Conservation (phyloP, 108 stramenopile genomes). For the Seminavis robusta region DNA sequence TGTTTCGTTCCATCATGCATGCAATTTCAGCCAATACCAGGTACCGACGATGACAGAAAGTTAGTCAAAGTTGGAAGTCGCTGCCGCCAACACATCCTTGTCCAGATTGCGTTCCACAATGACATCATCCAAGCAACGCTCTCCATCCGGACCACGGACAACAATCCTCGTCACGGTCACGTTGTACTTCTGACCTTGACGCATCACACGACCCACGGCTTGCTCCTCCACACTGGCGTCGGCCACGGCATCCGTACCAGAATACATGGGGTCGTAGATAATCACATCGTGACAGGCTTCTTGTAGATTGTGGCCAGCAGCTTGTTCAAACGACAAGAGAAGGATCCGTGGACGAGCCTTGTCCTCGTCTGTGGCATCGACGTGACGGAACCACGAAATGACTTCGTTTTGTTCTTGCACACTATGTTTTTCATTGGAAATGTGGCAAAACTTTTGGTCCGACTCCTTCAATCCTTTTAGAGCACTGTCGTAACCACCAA, state of each 20-base stretch:
- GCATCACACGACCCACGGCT: constrained; percentile 31
- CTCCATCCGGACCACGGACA: constrained; percentile 16
- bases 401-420: constrained; percentile 29
- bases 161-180: constrained; percentile 24
- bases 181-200: constrained; percentile 24
- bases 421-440: constrained; percentile 18
- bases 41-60: no score
- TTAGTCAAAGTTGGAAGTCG: constrained; percentile 33
- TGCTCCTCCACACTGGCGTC: constrained; percentile 30
- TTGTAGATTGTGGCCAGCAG: constrained; percentile 33
- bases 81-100: constrained; percentile 11
- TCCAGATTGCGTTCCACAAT: constrained; percentile 19
- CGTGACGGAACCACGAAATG: constrained; percentile 28
- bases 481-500: constrained; percentile 21
- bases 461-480: constrained; percentile 15
- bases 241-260: constrained; percentile 24
- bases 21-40: no score
- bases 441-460: no score
- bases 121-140: constrained; percentile 16
- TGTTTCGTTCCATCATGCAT: no score
- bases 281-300: constrained; percentile 31
- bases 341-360: constrained; percentile 27
- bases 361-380: constrained; percentile 32
- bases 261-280: constrained; percentile 33
- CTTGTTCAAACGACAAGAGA: constrained; percentile 30